Conservation (phyloP, 192 early-diverging fungal genomes). For the Umbelopsis vinacea region DNA sequence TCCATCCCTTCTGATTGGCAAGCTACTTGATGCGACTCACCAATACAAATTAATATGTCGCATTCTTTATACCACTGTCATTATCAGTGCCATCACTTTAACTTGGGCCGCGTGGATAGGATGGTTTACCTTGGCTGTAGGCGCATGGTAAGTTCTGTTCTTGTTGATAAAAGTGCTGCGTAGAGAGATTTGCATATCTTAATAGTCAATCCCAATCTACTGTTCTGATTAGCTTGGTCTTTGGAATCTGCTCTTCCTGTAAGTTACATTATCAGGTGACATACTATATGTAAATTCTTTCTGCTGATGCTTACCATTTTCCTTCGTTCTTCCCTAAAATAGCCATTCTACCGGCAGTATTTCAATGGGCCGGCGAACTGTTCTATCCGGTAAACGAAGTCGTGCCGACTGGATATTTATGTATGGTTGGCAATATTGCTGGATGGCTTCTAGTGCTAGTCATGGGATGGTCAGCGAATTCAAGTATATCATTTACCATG, state of each 20-base stretch:
- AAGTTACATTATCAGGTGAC: conserved; percentile 20
- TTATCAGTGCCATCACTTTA: conserved; percentile 28
- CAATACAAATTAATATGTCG: conserved; percentile 34
- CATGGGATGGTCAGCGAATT: conserved; percentile 45
- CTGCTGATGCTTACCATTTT: not conserved
- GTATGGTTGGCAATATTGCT: conserved; percentile 37
- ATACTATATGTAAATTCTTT: not conserved
- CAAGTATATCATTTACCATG: conserved; percentile 39
- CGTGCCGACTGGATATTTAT: conserved; percentile 45
- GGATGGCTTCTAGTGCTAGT: conserved; percentile 38
- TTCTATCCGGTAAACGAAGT: conserved; percentile 47
- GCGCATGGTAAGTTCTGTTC: conserved; percentile 37
- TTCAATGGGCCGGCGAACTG: conserved; percentile 47
- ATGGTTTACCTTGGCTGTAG: conserved; percentile 20
- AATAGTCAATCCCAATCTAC: not conserved
- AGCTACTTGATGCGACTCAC: conserved; percentile 38
- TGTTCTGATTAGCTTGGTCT: conserved; percentile 27
- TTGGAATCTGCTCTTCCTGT: conserved; percentile 47
- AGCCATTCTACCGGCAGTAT: conserved; percentile 45
- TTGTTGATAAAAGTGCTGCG: not conserved
- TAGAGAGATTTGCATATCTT: not conserved
- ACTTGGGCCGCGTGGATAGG: conserved; percentile 24
- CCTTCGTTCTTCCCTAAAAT: not conserved
- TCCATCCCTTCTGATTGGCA: conserved; percentile 39
- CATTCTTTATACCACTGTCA: conserved; percentile 27